Base-by-base conservation (phyloP, 305 asterid genomes). In the Nicotiana rustica region DNA sequence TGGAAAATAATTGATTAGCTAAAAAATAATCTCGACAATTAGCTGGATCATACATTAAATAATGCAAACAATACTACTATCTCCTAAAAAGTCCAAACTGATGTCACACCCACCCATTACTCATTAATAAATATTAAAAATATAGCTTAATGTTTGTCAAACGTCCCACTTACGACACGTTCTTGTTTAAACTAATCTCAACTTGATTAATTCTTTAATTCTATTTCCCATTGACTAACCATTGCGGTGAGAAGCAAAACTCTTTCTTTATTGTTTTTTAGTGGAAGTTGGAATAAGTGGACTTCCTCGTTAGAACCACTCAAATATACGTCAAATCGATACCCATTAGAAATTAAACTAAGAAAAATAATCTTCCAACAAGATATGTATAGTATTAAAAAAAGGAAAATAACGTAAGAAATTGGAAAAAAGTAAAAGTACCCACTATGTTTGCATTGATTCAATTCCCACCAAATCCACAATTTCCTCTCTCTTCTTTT, bases 401-500 rank as follows among this genome's bases (percentile, higher is more conserved):
- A 31, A 77, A 4, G 10, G 56, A 6, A 77, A 52, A 64, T 78
- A 86, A 36, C 19, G 33, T 56, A 12, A 79, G 55, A 33, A 69
- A 52, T 10, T 52, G 13, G 14, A 17, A 4, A 17, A 31, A 78
- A 17, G 6, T 19, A 17, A 49, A 82, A 82, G 84, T 86, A 17
- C 71, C 87, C 90, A 83, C 92, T 73, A 85, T 57, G 83, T 77
- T 82, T 25, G 88, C 81, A 84, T 7, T 82, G 88, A 90, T 87
- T 86, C 92, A 90, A 85, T 87, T 83, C 89, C 91, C 94, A 91
- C 89, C 92, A 87, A 89, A 91, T 87, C 90, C 90, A 87, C 86
- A 81, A 69, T 83, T 86, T 80, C 83, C 85, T 47, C 82, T 85
- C 88, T 83, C 71, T 75, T 57, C 71, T 70, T 75, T 61, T 83